These are phyloP conservation scores for Acanthamoeba castellanii DNA, from an alignment of 208 protist genomes.

Conservation along the genomic window DNA sequence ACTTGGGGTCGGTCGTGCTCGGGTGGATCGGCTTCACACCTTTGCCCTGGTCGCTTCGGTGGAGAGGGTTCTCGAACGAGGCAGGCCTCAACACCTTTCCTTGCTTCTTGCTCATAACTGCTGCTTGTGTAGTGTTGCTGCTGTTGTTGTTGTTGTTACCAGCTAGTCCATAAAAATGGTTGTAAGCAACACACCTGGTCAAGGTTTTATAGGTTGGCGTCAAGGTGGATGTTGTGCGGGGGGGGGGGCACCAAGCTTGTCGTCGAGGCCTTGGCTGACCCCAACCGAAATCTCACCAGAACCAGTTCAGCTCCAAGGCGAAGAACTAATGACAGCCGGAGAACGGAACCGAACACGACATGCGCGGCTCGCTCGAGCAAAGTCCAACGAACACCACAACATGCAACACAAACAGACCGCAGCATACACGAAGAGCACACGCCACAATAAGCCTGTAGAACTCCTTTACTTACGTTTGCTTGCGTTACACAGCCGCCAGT, in stretches of 20 bases:
- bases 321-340: no score
- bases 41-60: constrained; percentile 37
- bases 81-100: constrained; percentile 24
- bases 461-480: background rate
- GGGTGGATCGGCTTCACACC: constrained; percentile 63
- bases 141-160: background rate
- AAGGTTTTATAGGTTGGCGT: no score
- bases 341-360: no score
- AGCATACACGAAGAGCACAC: no score
- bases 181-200: background rate
- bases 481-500: background rate
- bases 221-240: background rate
- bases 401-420: no score
- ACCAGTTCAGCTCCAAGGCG: background rate
- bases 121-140: background rate
- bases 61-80: constrained; percentile 43
- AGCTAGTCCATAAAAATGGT: background rate
- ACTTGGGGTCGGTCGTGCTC: constrained; percentile 51
- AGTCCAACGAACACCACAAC: no score
- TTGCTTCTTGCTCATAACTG: constrained; percentile 8
- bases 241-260: background rate
- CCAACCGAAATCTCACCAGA: background rate
- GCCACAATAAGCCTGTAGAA: no score
- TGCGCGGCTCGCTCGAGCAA: no score
- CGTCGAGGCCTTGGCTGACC: background rate